phyloP scores from a whole-genome alignment of 345 rosid species.

The Populus alba region DNA sequence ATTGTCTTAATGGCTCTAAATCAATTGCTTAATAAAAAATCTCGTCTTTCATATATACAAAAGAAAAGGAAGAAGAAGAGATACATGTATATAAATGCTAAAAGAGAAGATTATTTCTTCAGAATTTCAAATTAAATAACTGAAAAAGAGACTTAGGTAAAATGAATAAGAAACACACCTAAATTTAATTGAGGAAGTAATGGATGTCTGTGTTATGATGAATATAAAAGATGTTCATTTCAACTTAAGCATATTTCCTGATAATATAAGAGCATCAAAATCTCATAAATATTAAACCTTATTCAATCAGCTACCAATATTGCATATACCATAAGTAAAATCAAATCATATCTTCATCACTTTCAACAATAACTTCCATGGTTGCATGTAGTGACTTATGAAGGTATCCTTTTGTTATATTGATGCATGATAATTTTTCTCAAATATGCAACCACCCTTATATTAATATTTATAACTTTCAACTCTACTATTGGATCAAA shows the following conservation, averaged over 20 bases:
- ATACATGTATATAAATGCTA: constrained; percentile 3
- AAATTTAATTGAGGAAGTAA: constrained; percentile 77
- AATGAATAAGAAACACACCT: constrained; percentile 38
- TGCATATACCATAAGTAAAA: background rate
- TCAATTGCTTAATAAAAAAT: too few relatives aligned
- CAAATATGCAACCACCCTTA: too few relatives aligned
- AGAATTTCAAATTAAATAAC: background rate
- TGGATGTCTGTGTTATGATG: constrained; percentile 89
- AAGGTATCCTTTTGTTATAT: constrained; percentile 65
- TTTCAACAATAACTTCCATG: constrained; percentile 70
- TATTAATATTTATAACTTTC: too few relatives aligned
- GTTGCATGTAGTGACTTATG: constrained; percentile 69
- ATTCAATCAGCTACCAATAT: background rate
- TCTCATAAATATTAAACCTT: constrained; percentile 2
- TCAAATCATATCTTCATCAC: constrained; percentile 52
- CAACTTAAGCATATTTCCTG: constrained; percentile 62
- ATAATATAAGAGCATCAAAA: too few relatives aligned
- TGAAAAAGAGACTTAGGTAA: background rate
- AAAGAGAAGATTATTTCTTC: constrained; percentile 1
- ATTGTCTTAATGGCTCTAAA: too few relatives aligned
- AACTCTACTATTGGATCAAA: too few relatives aligned
- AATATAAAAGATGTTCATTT: constrained; percentile 75
- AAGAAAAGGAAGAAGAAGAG: too few relatives aligned
- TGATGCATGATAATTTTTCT: too few relatives aligned
- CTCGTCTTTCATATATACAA: too few relatives aligned